Conservation (phyloP, 768 basidiomycete species). For the Royoungia palumana region DNA sequence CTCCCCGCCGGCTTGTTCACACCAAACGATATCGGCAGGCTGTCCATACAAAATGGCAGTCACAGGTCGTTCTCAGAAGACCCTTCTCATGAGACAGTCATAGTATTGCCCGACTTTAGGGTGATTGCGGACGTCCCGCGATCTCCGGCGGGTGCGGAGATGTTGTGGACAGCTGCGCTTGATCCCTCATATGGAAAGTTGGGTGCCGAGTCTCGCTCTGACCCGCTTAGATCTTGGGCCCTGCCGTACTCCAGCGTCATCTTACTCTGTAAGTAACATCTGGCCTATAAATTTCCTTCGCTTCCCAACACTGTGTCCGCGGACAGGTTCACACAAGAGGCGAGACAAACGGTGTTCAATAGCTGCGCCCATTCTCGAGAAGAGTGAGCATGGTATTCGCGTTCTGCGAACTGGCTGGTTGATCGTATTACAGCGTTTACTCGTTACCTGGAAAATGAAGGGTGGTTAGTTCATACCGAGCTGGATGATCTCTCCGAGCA, state of each 20-base stretch:
- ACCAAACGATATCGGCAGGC: conserved; percentile 48
- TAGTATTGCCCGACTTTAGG: conserved; percentile 92
- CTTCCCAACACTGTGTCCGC: not conserved
- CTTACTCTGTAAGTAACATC: conserved; percentile 68
- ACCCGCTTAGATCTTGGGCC: conserved; percentile 63
- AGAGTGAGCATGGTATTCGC: conserved; percentile 44
- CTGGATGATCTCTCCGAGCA: conserved; percentile 52
- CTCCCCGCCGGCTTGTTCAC: conserved; percentile 53
- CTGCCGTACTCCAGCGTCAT: conserved; percentile 90
- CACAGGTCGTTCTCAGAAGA: conserved; percentile 65
- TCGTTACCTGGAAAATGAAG: conserved; percentile 57
- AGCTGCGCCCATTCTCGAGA: conserved; percentile 78
- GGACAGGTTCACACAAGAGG: conserved; percentile 84
- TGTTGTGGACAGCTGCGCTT: conserved; percentile 62
- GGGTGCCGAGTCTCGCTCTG: conserved; percentile 43
- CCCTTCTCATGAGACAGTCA: conserved; percentile 65
- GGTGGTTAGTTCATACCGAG: conserved; percentile 76
- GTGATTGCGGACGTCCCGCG: conserved; percentile 71
- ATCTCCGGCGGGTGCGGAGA: conserved; percentile 60
- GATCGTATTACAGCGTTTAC: conserved; percentile 48
- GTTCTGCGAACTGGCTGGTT: conserved; percentile 8
- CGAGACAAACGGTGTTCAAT: conserved; percentile 91
- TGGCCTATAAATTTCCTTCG: not conserved
- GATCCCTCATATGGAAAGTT: conserved; percentile 54
- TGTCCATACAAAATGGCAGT: conserved; percentile 83